Base-by-base conservation (phyloP, 1,284 basidiomycete species). In the Gymnopus androsaceus region DNA sequence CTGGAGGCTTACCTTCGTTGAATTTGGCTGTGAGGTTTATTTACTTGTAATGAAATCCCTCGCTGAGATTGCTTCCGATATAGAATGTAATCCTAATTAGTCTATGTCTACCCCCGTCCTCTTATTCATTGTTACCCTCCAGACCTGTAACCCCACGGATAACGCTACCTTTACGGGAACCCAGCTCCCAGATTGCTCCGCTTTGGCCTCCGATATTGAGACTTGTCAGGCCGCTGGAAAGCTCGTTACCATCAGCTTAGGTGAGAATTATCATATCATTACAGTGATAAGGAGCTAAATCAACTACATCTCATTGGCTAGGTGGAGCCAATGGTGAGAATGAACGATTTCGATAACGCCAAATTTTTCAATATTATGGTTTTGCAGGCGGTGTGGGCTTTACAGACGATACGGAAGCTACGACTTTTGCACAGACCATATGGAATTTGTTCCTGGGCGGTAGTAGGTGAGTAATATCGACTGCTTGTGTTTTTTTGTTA, bases 171-270 rank as follows among this genome's bases (percentile, higher is more conserved):
- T 85, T 63, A 69, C 81, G 45, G 84, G 84, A 21, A 84, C 83
- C 3, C 66, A 71, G 17, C 75, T 87, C 40, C 75, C 81, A 2
- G 75, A 85, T 19, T 86, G 84, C 65, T 66, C 76, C 1, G 72
- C 73, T 30, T 67, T 84, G 53, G 83, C 82, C 6, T 62, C 74
- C 11, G 83, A 84, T 64, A 85, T 87, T 58, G 65, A 72, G 55
- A 69, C 76, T 19, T 87, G 84, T 66, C 84, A 87, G 67, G 71
- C 78, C 21, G 81, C 81, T 64, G 84, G 85, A 28, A 87, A 88
- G 66, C 72, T 83, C 30, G 67, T 87, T 33, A 85, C 83, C 4
- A 25, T 64, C 11, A 58, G 58, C 34, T 50, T 57, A n/a, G 40
- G 31, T 14, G 6, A 33, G 31, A 7, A 6, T 33, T 33, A 7